Conservation (phyloP, 192 early-diverging fungal genomes). For the Pilaira anomala region DNA sequence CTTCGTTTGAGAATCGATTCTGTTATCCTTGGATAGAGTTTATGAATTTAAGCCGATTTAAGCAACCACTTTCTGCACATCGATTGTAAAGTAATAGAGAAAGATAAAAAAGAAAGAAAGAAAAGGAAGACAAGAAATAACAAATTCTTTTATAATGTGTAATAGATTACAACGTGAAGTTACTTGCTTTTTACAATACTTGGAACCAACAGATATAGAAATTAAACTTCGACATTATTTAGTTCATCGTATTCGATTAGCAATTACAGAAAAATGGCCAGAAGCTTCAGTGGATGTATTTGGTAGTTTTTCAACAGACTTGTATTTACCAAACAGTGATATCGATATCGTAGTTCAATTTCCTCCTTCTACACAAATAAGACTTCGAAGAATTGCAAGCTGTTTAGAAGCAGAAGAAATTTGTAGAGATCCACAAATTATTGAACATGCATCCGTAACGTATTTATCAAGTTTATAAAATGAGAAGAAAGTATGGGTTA, state of each 20-base stretch:
- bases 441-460: slow-evolving; percentile 14
- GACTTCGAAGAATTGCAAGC: slow-evolving; percentile 45
- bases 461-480: background rate
- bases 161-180: slow-evolving; percentile 55
- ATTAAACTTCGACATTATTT: slow-evolving; percentile 71
- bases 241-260: slow-evolving; percentile 57
- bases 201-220: slow-evolving; percentile 81
- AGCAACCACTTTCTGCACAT: background rate
- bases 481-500: too few species aligned
- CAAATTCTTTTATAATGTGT: too few species aligned
- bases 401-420: slow-evolving; percentile 32
- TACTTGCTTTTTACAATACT: slow-evolving; percentile 69
- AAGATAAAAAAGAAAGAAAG: background rate
- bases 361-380: background rate
- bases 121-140: too few species aligned
- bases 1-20: background rate
- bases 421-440: background rate
- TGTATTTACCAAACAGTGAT: slow-evolving; percentile 31
- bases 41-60: background rate
- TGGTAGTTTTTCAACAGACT: slow-evolving; percentile 83
- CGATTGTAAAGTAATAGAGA: slow-evolving; percentile 6
- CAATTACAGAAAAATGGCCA: slow-evolving; percentile 45
- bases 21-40: slow-evolving; percentile 16
- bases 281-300: slow-evolving; percentile 60
- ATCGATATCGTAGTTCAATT: slow-evolving; percentile 41